Conservation (phyloP, 805 yeast species). For the Ogataea saltuana region DNA sequence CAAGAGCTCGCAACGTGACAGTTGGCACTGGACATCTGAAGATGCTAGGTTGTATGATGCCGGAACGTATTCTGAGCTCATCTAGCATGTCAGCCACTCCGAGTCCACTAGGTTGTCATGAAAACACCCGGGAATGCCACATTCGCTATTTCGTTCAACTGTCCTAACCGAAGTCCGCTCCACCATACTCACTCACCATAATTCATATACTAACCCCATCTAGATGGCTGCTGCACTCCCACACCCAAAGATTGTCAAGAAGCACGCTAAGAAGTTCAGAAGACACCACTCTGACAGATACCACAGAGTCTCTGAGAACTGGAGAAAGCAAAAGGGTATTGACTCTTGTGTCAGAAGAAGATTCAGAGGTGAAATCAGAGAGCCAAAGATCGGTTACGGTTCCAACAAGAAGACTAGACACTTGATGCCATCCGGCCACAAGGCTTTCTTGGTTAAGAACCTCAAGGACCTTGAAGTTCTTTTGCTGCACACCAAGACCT, state of each 20-base stretch:
- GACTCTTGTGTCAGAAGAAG: slow-evolving; percentile 99
- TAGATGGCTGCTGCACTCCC: slow-evolving; percentile 96
- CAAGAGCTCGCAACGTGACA: too few species aligned
- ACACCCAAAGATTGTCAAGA: slow-evolving; percentile 99
- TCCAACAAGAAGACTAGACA: slow-evolving; percentile 98
- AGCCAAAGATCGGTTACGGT: slow-evolving; percentile 99
- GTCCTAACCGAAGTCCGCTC: too few species aligned
- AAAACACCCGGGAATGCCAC: too few species aligned
- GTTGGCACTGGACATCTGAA: too few species aligned
- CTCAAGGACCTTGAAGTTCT: slow-evolving; percentile 90
- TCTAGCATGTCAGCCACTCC: too few species aligned
- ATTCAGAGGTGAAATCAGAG: slow-evolving; percentile 98
- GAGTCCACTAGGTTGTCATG: too few species aligned
- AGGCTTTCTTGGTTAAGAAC: slow-evolving; percentile 92
- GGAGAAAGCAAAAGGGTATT: slow-evolving; percentile 99
- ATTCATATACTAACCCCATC: slow-evolving; percentile 7
- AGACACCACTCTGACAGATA: slow-evolving; percentile 99
- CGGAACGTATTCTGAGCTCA: too few species aligned
- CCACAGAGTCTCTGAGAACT: slow-evolving; percentile 96
- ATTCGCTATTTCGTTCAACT: too few species aligned
- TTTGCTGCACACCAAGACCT: slow-evolving; percentile 95
- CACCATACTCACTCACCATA: neutral
- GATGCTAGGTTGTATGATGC: too few species aligned
- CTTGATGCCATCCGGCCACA: slow-evolving; percentile 97
- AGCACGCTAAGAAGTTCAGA: slow-evolving; percentile 98